A percentile compares a stretch with the other conserved stretches of the same genome.
phyloP scores from a whole-genome alignment of 2,329 filamentous ascomycete genomes.

The Catunica adiposa region DNA sequence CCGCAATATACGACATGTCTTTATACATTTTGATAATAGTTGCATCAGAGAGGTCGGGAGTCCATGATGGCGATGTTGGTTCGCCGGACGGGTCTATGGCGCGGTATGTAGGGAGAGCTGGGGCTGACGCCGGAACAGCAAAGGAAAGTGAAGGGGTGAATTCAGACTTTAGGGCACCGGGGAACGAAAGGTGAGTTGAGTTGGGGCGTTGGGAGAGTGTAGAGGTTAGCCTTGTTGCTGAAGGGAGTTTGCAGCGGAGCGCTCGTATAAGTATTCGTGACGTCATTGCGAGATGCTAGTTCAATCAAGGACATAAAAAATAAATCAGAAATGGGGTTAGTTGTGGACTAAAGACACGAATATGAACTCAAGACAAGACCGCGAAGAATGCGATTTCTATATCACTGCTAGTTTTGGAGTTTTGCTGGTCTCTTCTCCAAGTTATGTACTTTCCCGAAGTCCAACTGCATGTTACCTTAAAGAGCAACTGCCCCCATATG shows the following conservation, averaged over 20 bases:
- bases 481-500: not conserved
- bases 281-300: not conserved
- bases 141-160: conserved; percentile 74
- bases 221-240: not conserved
- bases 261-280: not conserved
- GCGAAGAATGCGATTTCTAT: no score
- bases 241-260: not conserved
- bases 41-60: conserved; percentile 51
- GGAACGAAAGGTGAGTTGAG: conserved; percentile 52
- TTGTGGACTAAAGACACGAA: no score
- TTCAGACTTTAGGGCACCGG: conserved; percentile 85
- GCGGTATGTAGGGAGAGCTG: conserved; percentile 78
- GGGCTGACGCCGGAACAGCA: conserved; percentile 51
- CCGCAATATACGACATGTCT: conserved; percentile 51
- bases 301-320: no score
- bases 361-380: no score
- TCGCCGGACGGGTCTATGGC: conserved; percentile 78
- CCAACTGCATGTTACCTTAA: not conserved
- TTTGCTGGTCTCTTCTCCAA: not conserved
- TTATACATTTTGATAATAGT: conserved; percentile 43
- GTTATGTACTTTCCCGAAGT: not conserved
- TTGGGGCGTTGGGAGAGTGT: conserved; percentile 38
- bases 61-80: conserved; percentile 58
- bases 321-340: no score
- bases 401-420: no score